Evolutionary conservation across 495 filamentous ascomycete genomes (phyloP).

Genomic region (Clohesyomyces aquaticus): DNA sequence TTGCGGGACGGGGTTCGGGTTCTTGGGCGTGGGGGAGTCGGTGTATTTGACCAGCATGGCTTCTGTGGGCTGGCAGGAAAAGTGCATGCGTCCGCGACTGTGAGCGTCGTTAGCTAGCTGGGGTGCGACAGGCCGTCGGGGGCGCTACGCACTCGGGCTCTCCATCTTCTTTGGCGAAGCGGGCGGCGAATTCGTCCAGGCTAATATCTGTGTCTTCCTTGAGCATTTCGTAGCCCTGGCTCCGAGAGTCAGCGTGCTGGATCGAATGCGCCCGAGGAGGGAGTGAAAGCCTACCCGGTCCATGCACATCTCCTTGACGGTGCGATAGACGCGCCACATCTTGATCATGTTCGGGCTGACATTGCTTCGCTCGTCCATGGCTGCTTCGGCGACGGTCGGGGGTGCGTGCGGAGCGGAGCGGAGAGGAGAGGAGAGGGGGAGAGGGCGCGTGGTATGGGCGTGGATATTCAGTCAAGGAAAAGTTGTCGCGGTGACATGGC

Average conservation of each 20-base stretch:
- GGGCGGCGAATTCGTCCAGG: slow-evolving; percentile 70
- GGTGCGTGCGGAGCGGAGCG: neutral
- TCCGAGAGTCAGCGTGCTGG: slow-evolving; percentile 1
- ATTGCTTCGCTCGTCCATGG: slow-evolving; percentile 18
- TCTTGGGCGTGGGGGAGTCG: slow-evolving; percentile 61
- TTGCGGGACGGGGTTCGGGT: slow-evolving; percentile 62
- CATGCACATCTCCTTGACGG: slow-evolving; percentile 46
- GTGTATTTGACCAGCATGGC: slow-evolving; percentile 85
- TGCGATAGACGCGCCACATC: slow-evolving; percentile 46
- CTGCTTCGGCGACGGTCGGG: neutral
- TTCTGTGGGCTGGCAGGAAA: slow-evolving; percentile 79
- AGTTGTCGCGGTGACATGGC: neutral
- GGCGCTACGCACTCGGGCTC: slow-evolving; percentile 60
- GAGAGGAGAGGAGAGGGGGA: neutral
- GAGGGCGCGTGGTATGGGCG: neutral
- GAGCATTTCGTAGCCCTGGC: slow-evolving; percentile 85
- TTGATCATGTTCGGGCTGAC: slow-evolving; percentile 33
- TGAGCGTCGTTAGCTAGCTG: too few species aligned
- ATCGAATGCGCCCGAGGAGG: slow-evolving; percentile 18
- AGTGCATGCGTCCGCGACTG: slow-evolving; percentile 82
- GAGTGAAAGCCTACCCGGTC: slow-evolving; percentile 42
- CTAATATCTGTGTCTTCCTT: slow-evolving; percentile 86
- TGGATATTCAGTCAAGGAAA: slow-evolving; percentile 19
- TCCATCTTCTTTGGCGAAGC: slow-evolving; percentile 71
- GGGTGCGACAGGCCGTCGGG: too few species aligned